Base-by-base conservation (phyloP, 108 stramenopile genomes). In the Bacterosira constricta region DNA sequence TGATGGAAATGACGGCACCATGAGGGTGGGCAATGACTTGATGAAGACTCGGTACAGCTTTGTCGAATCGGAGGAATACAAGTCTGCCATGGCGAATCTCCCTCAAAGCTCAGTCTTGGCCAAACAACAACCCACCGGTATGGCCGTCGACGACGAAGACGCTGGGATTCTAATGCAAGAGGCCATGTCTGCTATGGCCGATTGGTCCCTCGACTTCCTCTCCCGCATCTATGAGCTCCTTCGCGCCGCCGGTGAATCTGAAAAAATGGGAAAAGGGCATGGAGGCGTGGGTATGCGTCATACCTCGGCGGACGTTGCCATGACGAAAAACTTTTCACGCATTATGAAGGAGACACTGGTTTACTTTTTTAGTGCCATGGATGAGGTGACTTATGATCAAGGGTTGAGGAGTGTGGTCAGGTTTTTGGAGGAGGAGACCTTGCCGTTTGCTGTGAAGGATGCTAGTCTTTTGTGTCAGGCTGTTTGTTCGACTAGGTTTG, bases 151-250 rank as follows among this genome's bases (percentile, higher is more conserved):
- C 29, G 82, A 66, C 56, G 42, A 70, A 35, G 68, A 79, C 11
- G 18, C 34, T 4, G 62, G 72, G 4, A 41, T 83, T 20, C 57
- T 90, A 29, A 36, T 90, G 54, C 71, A 82, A 15, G 94, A 95
- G 54, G 87, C 91, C 26, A 71, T 80, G 49, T 65, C 72, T 42
- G 86, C 90, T 9, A 79, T 92, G 79, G 75, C 82, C 46, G 94
- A 95, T 64, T 96, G 91, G 91, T 77, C 86, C 1, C 67, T 93
- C 23, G 81, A 79, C 37, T 94, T 96, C 63, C 83, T 96, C 25
- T 91, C 92, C 41, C 69, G 93, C 15, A 72, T 96, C n/a, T 96
- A 90, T 61, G 85, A 81, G 59, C 73, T 94, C 12, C 61, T 93
- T 11, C 71, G 90, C 49, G 91, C 94, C 35, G 82, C 88, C 11